These are phyloP conservation scores for Debaryomyces prosopidis DNA, from an alignment of 805 yeast genomes.

Conservation along the genomic window DNA sequence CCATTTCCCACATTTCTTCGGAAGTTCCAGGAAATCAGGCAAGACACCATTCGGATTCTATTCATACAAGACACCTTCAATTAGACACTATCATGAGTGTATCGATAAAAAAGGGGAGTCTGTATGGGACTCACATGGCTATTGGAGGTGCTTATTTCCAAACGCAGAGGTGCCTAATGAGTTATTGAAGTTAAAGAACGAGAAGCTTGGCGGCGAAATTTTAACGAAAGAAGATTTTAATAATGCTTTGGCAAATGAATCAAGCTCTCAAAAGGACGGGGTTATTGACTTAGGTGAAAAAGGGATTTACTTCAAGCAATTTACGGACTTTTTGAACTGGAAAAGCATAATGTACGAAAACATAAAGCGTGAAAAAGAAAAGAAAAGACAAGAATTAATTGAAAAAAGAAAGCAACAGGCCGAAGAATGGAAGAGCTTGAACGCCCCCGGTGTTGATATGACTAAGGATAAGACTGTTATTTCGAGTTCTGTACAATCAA, in stretches of 20 bases:
- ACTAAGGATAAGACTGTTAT: slow-evolving; percentile 14
- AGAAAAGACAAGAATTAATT: slow-evolving; percentile 7
- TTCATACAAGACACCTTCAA: slow-evolving; percentile 60
- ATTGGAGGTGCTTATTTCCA: slow-evolving; percentile 91
- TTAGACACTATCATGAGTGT: slow-evolving; percentile 63
- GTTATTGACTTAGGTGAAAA: slow-evolving; percentile 43
- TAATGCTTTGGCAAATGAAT: slow-evolving; percentile 16
- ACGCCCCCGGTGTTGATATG: background rate
- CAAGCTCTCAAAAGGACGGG: slow-evolving; percentile 8
- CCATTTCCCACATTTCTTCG: slow-evolving; percentile 11
- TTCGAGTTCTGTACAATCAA: slow-evolving; percentile 27
- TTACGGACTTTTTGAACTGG: slow-evolving; percentile 69
- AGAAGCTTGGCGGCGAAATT: slow-evolving; percentile 26
- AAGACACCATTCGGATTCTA: slow-evolving; percentile 45
- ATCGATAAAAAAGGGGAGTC: slow-evolving; percentile 63
- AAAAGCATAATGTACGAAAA: slow-evolving; percentile 51
- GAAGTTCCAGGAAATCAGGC: slow-evolving; percentile 18
- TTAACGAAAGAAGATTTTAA: slow-evolving; percentile 63
- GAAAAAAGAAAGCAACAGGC: slow-evolving; percentile 2
- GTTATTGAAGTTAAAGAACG: slow-evolving; percentile 26
- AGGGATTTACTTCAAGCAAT: slow-evolving; percentile 65
- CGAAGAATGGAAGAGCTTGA: background rate
- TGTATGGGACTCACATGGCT: slow-evolving; percentile 81
- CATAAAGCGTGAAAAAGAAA: slow-evolving; percentile 37
- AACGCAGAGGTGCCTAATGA: slow-evolving; percentile 37